Evolutionary conservation across 2,329 filamentous ascomycete genomes (phyloP).

Genomic region (Gnomoniopsis sp.): DNA sequence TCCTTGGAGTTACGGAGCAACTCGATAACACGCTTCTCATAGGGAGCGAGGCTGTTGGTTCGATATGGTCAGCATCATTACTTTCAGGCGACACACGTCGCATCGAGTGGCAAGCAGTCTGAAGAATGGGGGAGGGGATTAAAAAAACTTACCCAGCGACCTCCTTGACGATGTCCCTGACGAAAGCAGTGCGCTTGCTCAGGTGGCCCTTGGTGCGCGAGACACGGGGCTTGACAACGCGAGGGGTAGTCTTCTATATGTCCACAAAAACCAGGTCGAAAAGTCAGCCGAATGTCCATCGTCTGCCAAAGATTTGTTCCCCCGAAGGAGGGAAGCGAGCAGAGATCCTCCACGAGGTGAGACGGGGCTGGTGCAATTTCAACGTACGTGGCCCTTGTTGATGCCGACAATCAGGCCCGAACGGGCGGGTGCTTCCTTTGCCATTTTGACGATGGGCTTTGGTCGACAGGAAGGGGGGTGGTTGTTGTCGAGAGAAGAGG

Average conservation of each 20-base stretch:
- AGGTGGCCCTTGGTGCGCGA: conserved; percentile 91
- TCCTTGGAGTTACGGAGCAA: conserved; percentile 98
- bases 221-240: conserved; percentile 74
- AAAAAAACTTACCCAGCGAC: conserved; percentile 76
- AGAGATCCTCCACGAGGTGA: conserved; percentile 76
- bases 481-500: conserved; percentile 22
- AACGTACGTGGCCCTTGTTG: conserved; percentile 64
- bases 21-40: conserved; percentile 99
- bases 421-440: conserved; percentile 55
- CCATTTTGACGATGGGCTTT: conserved; percentile 45
- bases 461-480: conserved; percentile 11
- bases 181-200: conserved; percentile 95
- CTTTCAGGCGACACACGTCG: not conserved
- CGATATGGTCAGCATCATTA: conserved; percentile 9
- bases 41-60: conserved; percentile 70
- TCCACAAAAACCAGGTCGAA: conserved; percentile 24
- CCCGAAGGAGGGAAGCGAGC: conserved; percentile 37
- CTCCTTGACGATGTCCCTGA: conserved; percentile 97
- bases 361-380: conserved; percentile 44
- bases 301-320: conserved; percentile 39
- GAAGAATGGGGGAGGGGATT: not conserved
- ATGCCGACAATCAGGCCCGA: conserved; percentile 59
- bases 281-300: conserved; percentile 51
- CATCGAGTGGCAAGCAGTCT: not conserved
- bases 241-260: conserved; percentile 75